phyloP scores from a whole-genome alignment of 129 eudicot species.

The Saposhnikovia divaricata region DNA sequence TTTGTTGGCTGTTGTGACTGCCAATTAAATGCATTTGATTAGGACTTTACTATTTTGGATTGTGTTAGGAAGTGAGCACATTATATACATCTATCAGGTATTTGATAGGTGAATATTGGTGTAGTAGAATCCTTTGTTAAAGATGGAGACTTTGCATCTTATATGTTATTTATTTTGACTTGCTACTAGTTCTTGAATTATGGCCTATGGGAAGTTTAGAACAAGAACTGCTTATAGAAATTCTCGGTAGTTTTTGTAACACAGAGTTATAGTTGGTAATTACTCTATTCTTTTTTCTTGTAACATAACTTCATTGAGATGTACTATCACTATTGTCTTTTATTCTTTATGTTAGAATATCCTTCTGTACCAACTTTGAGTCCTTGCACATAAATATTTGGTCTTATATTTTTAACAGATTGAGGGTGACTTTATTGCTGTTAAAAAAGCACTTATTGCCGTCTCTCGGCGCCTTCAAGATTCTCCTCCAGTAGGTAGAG shows the following conservation, averaged over 20 bases:
- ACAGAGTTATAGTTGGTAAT: not conserved
- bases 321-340: not conserved
- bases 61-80: not conserved
- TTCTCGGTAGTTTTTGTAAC: not conserved
- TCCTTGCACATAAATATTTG: not conserved
- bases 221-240: not conserved
- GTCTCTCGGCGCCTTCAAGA: conserved; percentile 62
- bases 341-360: not conserved
- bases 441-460: conserved; percentile 66
- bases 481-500: conserved; percentile 28
- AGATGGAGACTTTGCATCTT: not conserved
- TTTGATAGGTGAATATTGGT: not conserved
- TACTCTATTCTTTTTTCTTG: not conserved
- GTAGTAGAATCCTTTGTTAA: not conserved
- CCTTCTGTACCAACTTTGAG: not conserved
- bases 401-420: conserved; percentile 35
- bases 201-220: not conserved
- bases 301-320: not conserved
- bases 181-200: not conserved
- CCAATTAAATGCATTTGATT: not conserved
- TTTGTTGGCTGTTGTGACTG: not conserved
- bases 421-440: conserved; percentile 49
- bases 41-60: not conserved
- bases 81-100: too few species aligned
- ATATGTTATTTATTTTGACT: not conserved